A percentile compares a stretch with the other conserved stretches of the same genome.
These are phyloP conservation scores for Psilocybe cubensis DNA, from an alignment of 768 basidiomycete genomes.

Conservation along the genomic window DNA sequence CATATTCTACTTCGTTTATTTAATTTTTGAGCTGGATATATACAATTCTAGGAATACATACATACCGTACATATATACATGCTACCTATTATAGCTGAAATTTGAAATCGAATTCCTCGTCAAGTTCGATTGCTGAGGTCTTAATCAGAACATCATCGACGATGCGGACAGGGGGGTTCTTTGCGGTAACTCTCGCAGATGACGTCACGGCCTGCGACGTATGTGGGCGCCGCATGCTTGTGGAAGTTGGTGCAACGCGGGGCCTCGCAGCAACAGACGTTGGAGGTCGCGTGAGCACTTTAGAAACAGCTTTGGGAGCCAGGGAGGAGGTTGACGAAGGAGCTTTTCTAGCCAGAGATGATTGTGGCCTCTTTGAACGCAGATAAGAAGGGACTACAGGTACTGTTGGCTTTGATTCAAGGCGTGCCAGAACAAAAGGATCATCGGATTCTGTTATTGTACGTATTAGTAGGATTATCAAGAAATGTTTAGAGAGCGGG, in stretches of 20 bases:
- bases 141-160: background rate
- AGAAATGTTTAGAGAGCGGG: background rate
- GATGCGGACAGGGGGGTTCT: background rate
- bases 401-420: background rate
- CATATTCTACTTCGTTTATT: too few relatives aligned
- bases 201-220: conserved; percentile 11
- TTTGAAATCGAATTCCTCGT: conserved; percentile 10
- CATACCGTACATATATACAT: too few relatives aligned
- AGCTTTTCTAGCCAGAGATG: conserved; percentile 4
- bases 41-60: too few relatives aligned
- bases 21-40: too few relatives aligned
- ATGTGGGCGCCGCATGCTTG: conserved; percentile 10
- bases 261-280: background rate
- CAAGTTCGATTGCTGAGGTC: background rate
- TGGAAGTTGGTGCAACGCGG: background rate
- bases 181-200: background rate
- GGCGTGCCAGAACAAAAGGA: conserved; percentile 20
- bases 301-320: background rate
- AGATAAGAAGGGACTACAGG: background rate
- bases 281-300: background rate
- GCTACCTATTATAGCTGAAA: background rate
- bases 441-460: conserved; percentile 19
- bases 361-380: conserved; percentile 4
- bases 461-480: background rate
- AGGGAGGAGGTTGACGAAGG: background rate